Base-by-base conservation (phyloP, 805 yeast genomes). In the Saturnispora sanitii region DNA sequence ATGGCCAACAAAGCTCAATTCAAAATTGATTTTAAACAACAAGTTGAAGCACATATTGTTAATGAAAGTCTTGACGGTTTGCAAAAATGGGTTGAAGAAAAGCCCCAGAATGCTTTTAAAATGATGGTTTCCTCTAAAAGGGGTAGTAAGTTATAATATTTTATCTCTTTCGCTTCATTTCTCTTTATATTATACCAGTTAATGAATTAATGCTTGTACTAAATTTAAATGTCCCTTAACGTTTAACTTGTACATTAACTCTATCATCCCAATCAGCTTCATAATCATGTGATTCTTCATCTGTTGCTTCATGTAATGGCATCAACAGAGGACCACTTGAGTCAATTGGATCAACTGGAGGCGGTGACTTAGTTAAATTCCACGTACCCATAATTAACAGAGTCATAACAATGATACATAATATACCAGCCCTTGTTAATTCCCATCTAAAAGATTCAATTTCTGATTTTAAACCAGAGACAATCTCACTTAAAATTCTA, bases 361-460 rank as follows among this genome's bases (percentile, higher is more conserved):
- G 58, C 8, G 48, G 31, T 41, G 54, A 65, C 50, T 61, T 68
- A 58, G 68, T 35, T 58, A 70, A 29, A 35, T 57, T 58, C 58
- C 63, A 61, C 35, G 78, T 74, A 49, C 77, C 72, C 58, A 83
- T 68, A 4, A 79, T 67, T 18, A 76, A 67, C 41, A 76, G 72
- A 1, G 83, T 83, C 46, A 81, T 68, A 1, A 78, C 65, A 18
- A 82, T 60, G 26, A 87, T 79, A 2, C 92, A 84, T 33, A 83
- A 67, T 26, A 92, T 65, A 8, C 96, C 96, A 57, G 92, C 74
- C 42, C 96, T 69, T 2, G 96, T 87, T 34, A 90, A 76, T 54
- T 85, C 86, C 98, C 98, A 90, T 51, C 97, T 70, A 45, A 90
- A 68, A 44, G 79, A 76, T 61, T 90, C 98, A 43, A 86, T 83